Evolutionary conservation across 768 basidiomycete species (phyloP), one percentile per base, ranked within the genome.

Genomic region (Neoboletus brunneissimus): DNA sequence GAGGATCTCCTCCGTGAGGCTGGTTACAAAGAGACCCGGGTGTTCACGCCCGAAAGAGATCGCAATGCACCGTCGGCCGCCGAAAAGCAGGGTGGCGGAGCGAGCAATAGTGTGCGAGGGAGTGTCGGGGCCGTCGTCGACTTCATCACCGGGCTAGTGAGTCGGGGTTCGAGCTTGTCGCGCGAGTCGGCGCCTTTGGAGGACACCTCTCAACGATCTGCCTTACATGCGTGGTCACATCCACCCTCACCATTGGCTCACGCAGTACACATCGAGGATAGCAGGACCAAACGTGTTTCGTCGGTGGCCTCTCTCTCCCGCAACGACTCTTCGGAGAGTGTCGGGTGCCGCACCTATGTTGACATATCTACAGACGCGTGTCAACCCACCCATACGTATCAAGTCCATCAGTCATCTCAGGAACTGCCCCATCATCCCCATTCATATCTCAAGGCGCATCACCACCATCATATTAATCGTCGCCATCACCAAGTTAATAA

Each of bases 11-110:
- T 97, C 27, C 78, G 83, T 48, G 89, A 93, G 68, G 91, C 91
- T 1, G 94, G 94, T 2, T 95, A 94, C 77, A 93, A 92, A 70
- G 94, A 96, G 67, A 94, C 92, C 4, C 82, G 93, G 42, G 80
- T 97, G 12, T 89, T 91, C 64, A 94, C 94, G 0, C 93, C 94
- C 9, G 91, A 94, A 71, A 76, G 79, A 5, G 89, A 92, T 56
- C 79, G 81, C 38, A 65, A 67, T 18, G 74, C 68, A 25, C 64
- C 65, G 22, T 66, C 65, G 12, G 67, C 70, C 13, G 15, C 50
- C 10, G 64, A 54, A 59, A 70, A 64, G 34, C 59, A 51, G 35
- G 65, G 54, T 56, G 57, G 67, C 63, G 49, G 64, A 10, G 70
- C 63, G 52, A 74, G 73, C 27, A 72, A 72, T 23, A 77, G 75